Conservation (phyloP, 2,329 filamentous ascomycete genomes). For the Ploettnerulaceae sp. region DNA sequence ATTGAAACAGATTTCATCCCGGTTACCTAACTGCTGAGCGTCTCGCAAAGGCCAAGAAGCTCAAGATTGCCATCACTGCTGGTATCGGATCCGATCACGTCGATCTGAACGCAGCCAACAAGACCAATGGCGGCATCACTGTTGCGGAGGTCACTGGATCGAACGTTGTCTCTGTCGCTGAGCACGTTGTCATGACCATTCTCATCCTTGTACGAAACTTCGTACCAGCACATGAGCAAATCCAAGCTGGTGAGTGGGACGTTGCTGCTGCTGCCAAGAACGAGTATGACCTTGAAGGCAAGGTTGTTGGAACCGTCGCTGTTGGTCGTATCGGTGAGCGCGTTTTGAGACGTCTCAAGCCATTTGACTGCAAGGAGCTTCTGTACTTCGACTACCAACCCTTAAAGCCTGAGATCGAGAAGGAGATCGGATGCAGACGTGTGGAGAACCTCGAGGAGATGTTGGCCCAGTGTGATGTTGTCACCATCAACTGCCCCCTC, state of each 20-base stretch:
- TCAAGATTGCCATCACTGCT: constrained; percentile 94
- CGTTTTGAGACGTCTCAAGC: constrained; percentile 90
- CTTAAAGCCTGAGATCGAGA: constrained; percentile 75
- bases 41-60: constrained; percentile 95
- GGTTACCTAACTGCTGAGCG: constrained; percentile 96
- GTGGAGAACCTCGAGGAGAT: constrained; percentile 90
- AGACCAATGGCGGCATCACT: constrained; percentile 94
- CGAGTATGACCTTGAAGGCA: constrained; percentile 95
- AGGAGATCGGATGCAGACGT: constrained; percentile 90
- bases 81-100: constrained; percentile 99
- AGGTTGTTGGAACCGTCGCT: constrained; percentile 95
- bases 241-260: constrained; percentile 85
- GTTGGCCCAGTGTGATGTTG: constrained; percentile 88
- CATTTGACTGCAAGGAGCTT: constrained; percentile 99
- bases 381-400: constrained; percentile 99
- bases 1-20: constrained; percentile 74
- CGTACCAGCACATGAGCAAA: constrained; percentile 92
- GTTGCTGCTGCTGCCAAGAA: constrained; percentile 96
- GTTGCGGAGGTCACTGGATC: constrained; percentile 97
- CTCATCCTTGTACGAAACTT: constrained; percentile 96
- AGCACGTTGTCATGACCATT: constrained; percentile 99
- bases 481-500: constrained; percentile 99
- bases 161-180: constrained; percentile 97
- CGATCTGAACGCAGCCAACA: constrained; percentile 88
- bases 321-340: constrained; percentile 98